These are phyloP conservation scores for Coemansia sp. DNA, from an alignment of 192 early-diverging fungal genomes.

Conservation along the genomic window DNA sequence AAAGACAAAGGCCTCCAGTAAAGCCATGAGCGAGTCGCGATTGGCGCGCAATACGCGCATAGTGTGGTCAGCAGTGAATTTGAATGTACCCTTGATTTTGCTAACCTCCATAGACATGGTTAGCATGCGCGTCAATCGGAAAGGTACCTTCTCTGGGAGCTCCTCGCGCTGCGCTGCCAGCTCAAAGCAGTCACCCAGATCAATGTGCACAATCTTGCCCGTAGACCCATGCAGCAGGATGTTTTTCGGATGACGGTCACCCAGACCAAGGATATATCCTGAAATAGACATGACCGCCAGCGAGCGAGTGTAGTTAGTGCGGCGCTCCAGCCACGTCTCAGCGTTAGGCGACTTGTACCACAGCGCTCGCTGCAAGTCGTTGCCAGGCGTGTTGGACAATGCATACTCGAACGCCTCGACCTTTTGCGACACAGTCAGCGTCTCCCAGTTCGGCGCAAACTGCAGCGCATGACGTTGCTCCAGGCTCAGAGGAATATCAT, in stretches of 20 bases:
- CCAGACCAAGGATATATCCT: constrained; percentile 96
- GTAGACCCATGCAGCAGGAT: constrained; percentile 87
- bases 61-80: constrained; percentile 89
- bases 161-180: constrained; percentile 93
- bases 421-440: constrained; percentile 83
- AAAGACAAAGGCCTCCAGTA: constrained; percentile 97
- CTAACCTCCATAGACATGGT: constrained; percentile 97
- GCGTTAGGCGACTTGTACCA: constrained; percentile 97
- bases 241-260: constrained; percentile 96
- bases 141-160: constrained; percentile 95
- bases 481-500: constrained; percentile 81
- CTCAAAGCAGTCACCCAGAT: constrained; percentile 98
- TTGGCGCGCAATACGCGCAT: constrained; percentile 94
- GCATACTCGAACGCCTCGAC: constrained; percentile 97
- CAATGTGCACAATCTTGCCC: constrained; percentile 96
- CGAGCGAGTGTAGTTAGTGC: constrained; percentile 95
- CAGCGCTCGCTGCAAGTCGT: constrained; percentile 90
- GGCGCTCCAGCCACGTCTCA: constrained; percentile 92
- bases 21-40: constrained; percentile 97
- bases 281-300: constrained; percentile 99
- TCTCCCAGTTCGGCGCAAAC: constrained; percentile 93
- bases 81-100: constrained; percentile 94
- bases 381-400: constrained; percentile 84
- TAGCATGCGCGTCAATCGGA: constrained; percentile 95
- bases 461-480: constrained; percentile 85